Percentiles rank a stretch among this genome's conserved stretches.
Conservation (phyloP, 345 rosid genomes). For the Eucalyptus curtisii region DNA sequence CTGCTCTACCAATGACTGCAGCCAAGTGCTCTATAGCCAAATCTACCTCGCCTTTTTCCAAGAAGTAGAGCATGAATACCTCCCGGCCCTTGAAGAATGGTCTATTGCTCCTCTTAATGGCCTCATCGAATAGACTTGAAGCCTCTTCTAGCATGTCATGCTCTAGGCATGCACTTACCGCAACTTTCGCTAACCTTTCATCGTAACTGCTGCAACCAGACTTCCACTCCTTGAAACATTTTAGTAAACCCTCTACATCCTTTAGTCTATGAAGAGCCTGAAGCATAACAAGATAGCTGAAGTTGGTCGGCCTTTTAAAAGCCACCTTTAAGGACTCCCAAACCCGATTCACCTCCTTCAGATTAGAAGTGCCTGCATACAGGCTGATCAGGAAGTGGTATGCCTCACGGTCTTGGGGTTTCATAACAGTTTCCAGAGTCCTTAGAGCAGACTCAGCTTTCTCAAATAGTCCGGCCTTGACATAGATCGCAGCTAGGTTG, state of each 20-base stretch:
- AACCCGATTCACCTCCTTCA: conserved; percentile 38
- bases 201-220: conserved; percentile 41
- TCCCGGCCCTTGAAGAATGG: conserved; percentile 30
- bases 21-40: conserved; percentile 35
- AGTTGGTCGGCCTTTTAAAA: conserved; percentile 23
- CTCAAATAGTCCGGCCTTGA: conserved; percentile 43
- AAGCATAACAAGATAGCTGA: conserved; percentile 44
- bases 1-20: conserved; percentile 23
- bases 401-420: conserved; percentile 29
- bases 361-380: conserved; percentile 42
- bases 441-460: conserved; percentile 57
- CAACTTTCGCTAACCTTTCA: conserved; percentile 37
- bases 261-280: conserved; percentile 46
- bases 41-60: conserved; percentile 24
- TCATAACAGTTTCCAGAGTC: conserved; percentile 42
- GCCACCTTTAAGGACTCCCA: conserved; percentile 44
- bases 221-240: conserved; percentile 61
- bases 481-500: conserved; percentile 52
- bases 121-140: conserved; percentile 17
- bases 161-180: conserved; percentile 32
- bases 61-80: conserved; percentile 42
- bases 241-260: conserved; percentile 37
- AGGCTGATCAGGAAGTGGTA: conserved; percentile 62
- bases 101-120: conserved; percentile 14
- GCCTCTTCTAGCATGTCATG: conserved; percentile 50